These are phyloP conservation scores for Trypanosoma avium DNA, from an alignment of 208 protist genomes.

Conservation along the genomic window DNA sequence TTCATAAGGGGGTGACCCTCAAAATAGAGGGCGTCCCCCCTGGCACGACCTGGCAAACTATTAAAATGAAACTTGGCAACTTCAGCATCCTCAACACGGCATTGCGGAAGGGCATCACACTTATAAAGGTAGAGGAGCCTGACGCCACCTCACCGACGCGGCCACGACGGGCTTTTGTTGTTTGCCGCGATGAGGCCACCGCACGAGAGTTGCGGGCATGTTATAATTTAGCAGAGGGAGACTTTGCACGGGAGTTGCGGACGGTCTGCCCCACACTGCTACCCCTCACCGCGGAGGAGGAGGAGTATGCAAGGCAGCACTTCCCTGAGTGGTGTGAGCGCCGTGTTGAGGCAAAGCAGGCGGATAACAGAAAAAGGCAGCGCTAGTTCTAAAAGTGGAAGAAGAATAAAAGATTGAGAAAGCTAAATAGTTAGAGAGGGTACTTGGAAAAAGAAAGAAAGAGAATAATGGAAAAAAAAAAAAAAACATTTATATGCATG, in stretches of 20 bases:
- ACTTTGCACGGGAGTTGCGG: constrained; percentile 23
- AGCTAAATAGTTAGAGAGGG: constrained; percentile 4
- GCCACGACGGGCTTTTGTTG: constrained; percentile 29
- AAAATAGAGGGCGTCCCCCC: constrained; percentile 24
- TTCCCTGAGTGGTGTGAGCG: constrained; percentile 29
- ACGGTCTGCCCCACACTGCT: constrained; percentile 17
- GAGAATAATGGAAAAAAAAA: constrained; percentile 12
- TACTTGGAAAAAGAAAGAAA: neutral
- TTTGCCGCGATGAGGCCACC: constrained; percentile 24
- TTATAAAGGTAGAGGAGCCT: constrained; percentile 29
- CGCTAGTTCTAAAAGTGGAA: neutral
- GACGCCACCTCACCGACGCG: neutral
- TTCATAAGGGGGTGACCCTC: constrained; percentile 30
- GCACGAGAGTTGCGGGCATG: constrained; percentile 21
- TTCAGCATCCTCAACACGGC: constrained; percentile 15
- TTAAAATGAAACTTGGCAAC: constrained; percentile 36
- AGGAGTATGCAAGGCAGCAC: constrained; percentile 25
- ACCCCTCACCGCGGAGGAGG: constrained; percentile 27
- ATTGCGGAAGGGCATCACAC: constrained; percentile 22
- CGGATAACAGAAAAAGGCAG: constrained; percentile 25
- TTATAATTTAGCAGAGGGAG: constrained; percentile 25
- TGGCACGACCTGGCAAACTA: constrained; percentile 26
- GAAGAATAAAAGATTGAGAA: constrained; percentile 7
- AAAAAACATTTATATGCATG: neutral
- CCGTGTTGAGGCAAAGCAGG: constrained; percentile 28